These are phyloP conservation scores for Taphrina betulina DNA, from an alignment of 1,139 yeast species.

Conservation along the genomic window DNA sequence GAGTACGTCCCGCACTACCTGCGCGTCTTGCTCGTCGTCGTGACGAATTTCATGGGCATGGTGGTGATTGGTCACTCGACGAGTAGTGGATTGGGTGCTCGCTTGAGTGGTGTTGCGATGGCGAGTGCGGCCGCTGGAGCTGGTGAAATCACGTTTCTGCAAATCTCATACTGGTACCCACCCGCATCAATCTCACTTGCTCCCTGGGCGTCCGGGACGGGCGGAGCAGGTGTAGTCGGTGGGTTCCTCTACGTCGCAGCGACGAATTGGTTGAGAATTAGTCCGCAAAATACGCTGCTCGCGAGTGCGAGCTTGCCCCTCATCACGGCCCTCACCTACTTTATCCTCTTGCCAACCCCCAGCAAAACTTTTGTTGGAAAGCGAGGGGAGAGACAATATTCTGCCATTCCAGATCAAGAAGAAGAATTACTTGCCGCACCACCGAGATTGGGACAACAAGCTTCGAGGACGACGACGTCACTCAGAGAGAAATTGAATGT, in stretches of 20 bases:
- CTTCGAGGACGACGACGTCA: not conserved
- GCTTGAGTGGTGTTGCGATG: constrained; percentile 66
- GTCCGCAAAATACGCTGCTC: constrained; percentile 50
- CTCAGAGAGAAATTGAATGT: constrained; percentile 5
- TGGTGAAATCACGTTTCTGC: constrained; percentile 86
- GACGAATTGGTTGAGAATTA: constrained; percentile 56
- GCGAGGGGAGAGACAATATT: not conserved
- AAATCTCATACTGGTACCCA: constrained; percentile 65
- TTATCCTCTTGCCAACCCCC: constrained; percentile 45
- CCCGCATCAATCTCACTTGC: constrained; percentile 61
- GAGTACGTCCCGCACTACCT: constrained; percentile 35
- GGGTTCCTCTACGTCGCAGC: constrained; percentile 52
- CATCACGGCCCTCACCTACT: constrained; percentile 47
- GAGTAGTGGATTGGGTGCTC: constrained; percentile 36
- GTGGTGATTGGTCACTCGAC: constrained; percentile 57
- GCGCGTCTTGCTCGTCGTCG: constrained; percentile 59
- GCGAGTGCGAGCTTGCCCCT: constrained; percentile 46
- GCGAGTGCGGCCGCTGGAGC: constrained; percentile 86
- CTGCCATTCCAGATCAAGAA: constrained; percentile 30
- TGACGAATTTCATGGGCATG: constrained; percentile 74
- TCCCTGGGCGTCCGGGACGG: constrained; percentile 93
- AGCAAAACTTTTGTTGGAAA: not conserved
- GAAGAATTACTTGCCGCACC: not conserved
- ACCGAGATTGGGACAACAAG: constrained; percentile 7
- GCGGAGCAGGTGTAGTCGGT: constrained; percentile 89